Conservation (phyloP, 2,329 filamentous ascomycete species). For the Aspergillus felis region DNA sequence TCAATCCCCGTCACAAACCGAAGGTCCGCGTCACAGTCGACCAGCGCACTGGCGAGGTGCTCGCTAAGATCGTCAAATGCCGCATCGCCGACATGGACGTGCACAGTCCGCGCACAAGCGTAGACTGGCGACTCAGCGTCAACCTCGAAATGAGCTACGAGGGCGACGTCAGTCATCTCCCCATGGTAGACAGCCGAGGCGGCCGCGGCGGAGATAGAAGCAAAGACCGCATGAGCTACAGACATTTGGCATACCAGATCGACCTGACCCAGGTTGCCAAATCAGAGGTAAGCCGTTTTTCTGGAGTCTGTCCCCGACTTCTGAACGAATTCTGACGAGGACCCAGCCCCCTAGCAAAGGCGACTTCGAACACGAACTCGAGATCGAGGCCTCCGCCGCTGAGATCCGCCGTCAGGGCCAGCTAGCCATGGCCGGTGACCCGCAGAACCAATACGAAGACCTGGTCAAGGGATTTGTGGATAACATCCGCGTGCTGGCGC, state of each 20-base stretch:
- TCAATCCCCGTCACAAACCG: conserved; percentile 55
- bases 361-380: conserved; percentile 47
- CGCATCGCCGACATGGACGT: conserved; percentile 87
- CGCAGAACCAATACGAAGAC: conserved; percentile 43
- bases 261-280: conserved; percentile 86
- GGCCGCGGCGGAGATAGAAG: conserved; percentile 56
- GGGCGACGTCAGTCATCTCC: conserved; percentile 57
- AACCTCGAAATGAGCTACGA: conserved; percentile 90
- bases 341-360: conserved; percentile 30
- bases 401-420: conserved; percentile 44
- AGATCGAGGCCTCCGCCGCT: conserved; percentile 46
- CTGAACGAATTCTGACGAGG: conserved; percentile 18
- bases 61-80: conserved; percentile 86
- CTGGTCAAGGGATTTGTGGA: conserved; percentile 48
- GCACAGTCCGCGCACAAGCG: conserved; percentile 68
- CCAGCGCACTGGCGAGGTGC: conserved; percentile 63
- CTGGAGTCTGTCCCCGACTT: not conserved
- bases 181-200: conserved; percentile 40
- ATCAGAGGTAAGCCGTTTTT: conserved; percentile 37
- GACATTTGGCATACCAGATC: conserved; percentile 80
- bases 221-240: conserved; percentile 91
- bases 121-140: conserved; percentile 91
- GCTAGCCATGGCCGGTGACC: conserved; percentile 36
- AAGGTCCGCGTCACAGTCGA: conserved; percentile 74
- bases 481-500: conserved; percentile 45